phyloP scores from a whole-genome alignment of 1,284 basidiomycete genomes.

The Apiotrichum brassicae region DNA sequence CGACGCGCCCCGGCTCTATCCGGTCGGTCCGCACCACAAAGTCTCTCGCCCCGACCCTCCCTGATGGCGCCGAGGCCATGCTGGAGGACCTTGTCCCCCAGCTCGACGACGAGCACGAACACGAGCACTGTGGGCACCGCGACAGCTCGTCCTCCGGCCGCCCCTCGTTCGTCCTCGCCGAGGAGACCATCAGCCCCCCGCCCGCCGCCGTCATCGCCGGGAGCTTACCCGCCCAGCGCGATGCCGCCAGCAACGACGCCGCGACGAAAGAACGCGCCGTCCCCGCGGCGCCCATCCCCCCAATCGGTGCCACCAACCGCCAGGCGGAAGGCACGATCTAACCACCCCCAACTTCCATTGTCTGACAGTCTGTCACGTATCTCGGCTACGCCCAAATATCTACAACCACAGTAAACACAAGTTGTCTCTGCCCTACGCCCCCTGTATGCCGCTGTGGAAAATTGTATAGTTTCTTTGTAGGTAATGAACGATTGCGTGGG shows the following conservation, averaged over 20 bases:
- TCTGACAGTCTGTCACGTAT: no score
- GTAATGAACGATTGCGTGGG: no score
- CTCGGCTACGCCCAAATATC: no score
- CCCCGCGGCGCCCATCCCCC: neutral
- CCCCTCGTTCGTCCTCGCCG: slow-evolving; percentile 23
- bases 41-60: slow-evolving; percentile 42
- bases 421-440: no score
- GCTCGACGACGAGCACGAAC: slow-evolving; percentile 4
- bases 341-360: neutral
- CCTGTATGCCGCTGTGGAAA: no score
- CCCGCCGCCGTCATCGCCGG: slow-evolving; percentile 1
- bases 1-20: slow-evolving; percentile 23
- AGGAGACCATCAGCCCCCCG: slow-evolving; percentile 4
- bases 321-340: neutral
- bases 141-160: neutral
- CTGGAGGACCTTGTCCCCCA: slow-evolving; percentile 31
- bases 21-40: slow-evolving; percentile 23
- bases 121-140: slow-evolving; percentile 1
- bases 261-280: no score
- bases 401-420: no score
- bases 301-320: neutral
- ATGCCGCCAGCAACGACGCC: neutral
- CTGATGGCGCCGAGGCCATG: slow-evolving; percentile 46
- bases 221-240: neutral
- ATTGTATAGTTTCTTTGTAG: no score